These are phyloP conservation scores for Hericium coralloides DNA, from an alignment of 768 basidiomycete genomes.

Conservation along the genomic window DNA sequence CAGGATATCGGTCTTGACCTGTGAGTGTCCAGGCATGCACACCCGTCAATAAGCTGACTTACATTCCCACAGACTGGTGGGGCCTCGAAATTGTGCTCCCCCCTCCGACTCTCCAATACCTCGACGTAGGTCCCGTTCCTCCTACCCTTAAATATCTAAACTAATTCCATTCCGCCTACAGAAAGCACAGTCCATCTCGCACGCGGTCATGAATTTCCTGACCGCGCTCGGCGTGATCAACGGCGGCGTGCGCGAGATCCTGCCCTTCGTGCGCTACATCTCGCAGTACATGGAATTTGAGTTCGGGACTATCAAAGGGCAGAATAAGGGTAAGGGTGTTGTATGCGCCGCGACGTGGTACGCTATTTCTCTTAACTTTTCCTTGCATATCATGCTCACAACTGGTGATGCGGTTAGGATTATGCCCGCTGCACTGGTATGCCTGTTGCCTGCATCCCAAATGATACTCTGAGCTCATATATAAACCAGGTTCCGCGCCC, in stretches of 20 bases:
- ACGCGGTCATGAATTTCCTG: constrained; percentile 62
- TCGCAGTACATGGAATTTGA: constrained; percentile 73
- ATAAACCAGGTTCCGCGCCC: constrained; percentile 48
- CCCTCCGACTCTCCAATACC: constrained; percentile 51
- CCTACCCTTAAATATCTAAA: not conserved
- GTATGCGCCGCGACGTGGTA: constrained; percentile 88
- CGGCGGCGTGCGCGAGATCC: constrained; percentile 71
- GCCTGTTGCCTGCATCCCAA: not conserved
- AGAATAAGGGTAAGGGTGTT: constrained; percentile 68
- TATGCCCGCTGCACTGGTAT: constrained; percentile 65
- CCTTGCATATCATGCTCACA: not conserved
- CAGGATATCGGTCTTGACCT: constrained; percentile 70
- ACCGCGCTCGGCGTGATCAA: constrained; percentile 62
- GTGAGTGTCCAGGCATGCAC: constrained; percentile 31
- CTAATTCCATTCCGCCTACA: constrained; percentile 18
- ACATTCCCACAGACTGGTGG: constrained; percentile 68
- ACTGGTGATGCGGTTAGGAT: constrained; percentile 35
- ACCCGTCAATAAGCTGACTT: not conserved
- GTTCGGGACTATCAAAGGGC: constrained; percentile 50
- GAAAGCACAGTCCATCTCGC: constrained; percentile 52
- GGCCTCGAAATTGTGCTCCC: constrained; percentile 76
- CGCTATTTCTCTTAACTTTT: constrained; percentile 11
- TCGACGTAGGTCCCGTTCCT: constrained; percentile 35
- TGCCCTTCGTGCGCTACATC: constrained; percentile 81
- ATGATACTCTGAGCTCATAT: not conserved